Conservation (phyloP, 2,329 filamentous ascomycete genomes). For the Fusarium mundagurra region DNA sequence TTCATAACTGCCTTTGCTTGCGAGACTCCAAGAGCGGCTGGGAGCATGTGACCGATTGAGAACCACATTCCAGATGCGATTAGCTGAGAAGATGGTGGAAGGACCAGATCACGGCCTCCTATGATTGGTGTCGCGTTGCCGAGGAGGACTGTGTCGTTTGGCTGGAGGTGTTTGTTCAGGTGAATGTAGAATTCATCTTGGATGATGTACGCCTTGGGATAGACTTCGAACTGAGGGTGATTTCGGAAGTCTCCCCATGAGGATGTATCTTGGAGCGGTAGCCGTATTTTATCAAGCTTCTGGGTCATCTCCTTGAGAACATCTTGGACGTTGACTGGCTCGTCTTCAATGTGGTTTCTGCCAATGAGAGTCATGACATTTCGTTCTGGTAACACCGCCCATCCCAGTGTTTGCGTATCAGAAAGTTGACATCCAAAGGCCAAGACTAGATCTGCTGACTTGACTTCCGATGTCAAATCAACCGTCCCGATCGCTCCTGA, state of each 20-base stretch:
- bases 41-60: conserved; percentile 13
- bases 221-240: not conserved
- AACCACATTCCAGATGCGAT: conserved; percentile 25
- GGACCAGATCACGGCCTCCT: not conserved
- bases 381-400: not conserved
- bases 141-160: not conserved
- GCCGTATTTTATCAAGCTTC: rapidly evolving
- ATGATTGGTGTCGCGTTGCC: conserved; percentile 19
- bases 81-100: not conserved
- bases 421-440: conserved; percentile 16
- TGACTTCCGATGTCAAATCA: not conserved
- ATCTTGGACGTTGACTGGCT: not conserved
- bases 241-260: not conserved
- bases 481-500: not conserved
- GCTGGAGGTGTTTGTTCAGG: not conserved
- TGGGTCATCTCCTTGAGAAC: not conserved
- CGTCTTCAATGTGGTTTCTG: not conserved
- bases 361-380: not conserved
- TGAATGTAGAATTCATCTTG: conserved; percentile 9
- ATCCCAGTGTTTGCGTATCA: conserved; percentile 26
- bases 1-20: not conserved
- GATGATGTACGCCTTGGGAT: not conserved
- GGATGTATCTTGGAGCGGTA: not conserved
- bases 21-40: not conserved
- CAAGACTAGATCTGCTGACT: conserved; percentile 10